Conservation (phyloP, 2,329 filamentous ascomycete genomes). For the Calonectria leucothoes region DNA sequence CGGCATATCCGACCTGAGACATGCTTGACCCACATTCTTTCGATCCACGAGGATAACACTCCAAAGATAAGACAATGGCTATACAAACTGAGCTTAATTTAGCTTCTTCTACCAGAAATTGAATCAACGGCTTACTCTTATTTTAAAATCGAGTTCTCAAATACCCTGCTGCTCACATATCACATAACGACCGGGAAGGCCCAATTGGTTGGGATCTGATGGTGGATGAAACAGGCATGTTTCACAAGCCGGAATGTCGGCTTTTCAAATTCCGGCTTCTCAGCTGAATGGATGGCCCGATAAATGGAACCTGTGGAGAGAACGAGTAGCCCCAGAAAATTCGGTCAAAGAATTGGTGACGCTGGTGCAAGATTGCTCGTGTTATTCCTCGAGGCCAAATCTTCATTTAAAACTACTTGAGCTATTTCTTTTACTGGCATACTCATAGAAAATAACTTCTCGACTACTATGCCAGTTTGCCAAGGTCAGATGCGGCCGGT, state of each 20-base stretch:
- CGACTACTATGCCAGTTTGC: too few species aligned
- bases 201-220: not conserved
- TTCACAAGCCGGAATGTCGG: not conserved
- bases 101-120: too few species aligned
- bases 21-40: too few species aligned
- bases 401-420: not conserved
- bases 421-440: not conserved
- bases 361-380: not conserved
- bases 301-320: not conserved
- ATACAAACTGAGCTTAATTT: too few species aligned
- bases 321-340: not conserved
- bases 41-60: too few species aligned
- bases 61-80: too few species aligned
- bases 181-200: too few species aligned
- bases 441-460: not conserved
- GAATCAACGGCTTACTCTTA: too few species aligned
- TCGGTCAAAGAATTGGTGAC: not conserved
- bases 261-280: too few species aligned
- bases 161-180: not conserved
- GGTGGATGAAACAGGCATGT: not conserved
- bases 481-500: fast-evolving
- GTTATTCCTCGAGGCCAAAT: not conserved
- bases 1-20: too few species aligned
- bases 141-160: too few species aligned
- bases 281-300: not conserved